Conservation (phyloP, 495 filamentous ascomycete species). For the Penicillium atrosanguineum region DNA sequence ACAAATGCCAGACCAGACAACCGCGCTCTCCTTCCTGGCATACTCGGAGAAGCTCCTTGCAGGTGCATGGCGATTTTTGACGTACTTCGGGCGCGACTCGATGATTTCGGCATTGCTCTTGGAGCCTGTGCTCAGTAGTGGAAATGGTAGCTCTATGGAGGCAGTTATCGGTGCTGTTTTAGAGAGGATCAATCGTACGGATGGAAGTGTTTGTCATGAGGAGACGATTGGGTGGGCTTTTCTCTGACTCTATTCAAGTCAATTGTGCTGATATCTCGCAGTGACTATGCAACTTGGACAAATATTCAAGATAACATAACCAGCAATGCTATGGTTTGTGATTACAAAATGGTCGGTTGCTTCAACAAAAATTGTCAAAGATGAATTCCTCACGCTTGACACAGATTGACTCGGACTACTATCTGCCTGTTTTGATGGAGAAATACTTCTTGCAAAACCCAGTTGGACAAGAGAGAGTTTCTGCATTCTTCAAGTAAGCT, state of each 20-base stretch:
- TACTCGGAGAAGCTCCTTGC: slow-evolving; percentile 61
- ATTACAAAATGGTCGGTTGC: slow-evolving; percentile 55
- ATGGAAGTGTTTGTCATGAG: slow-evolving; percentile 62
- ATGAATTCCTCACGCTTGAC: neutral
- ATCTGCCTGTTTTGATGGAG: slow-evolving; percentile 54
- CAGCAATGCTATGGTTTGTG: slow-evolving; percentile 53
- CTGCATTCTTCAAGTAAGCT: slow-evolving; percentile 44
- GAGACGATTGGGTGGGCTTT: slow-evolving; percentile 55
- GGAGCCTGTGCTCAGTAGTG: slow-evolving; percentile 55
- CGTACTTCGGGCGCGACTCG: slow-evolving; percentile 65
- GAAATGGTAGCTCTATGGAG: slow-evolving; percentile 55
- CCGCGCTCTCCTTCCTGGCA: slow-evolving; percentile 59
- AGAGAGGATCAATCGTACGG: slow-evolving; percentile 56
- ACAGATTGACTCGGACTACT: slow-evolving; percentile 62
- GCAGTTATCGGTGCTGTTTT: slow-evolving; percentile 59
- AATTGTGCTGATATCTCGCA: slow-evolving; percentile 3
- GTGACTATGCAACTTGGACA: slow-evolving; percentile 60
- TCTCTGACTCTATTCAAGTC: neutral
- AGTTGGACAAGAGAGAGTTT: slow-evolving; percentile 37
- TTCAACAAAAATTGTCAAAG: too few relatives aligned
- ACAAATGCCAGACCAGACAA: slow-evolving; percentile 43
- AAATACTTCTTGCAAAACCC: slow-evolving; percentile 54
- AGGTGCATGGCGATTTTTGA: slow-evolving; percentile 65
- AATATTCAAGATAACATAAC: slow-evolving; percentile 52
- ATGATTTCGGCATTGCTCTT: slow-evolving; percentile 59